Base-by-base conservation (phyloP, 495 filamentous ascomycete genomes). In the Pyrenopolyporus hunteri region DNA sequence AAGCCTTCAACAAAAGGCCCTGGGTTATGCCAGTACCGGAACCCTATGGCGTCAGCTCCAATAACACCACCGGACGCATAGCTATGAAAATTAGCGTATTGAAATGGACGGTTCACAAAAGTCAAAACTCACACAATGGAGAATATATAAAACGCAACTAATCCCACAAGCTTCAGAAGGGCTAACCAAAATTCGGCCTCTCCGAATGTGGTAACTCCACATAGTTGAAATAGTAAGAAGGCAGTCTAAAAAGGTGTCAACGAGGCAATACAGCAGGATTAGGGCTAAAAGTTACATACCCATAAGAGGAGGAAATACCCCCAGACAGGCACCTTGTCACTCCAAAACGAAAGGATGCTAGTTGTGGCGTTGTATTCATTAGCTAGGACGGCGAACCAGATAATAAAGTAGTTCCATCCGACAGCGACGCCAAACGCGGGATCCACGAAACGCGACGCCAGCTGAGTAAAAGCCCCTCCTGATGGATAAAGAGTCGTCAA, bases 401-500 rank as follows among this genome's bases (percentile, higher is more conserved):
- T 79, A 53, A 89, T 82, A 64, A 84, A 85, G 64, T 91, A 91
- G 64, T 89, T 86, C 87, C 88, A 91, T 23, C 91, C 91, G 62
- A 96, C 91, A 31, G 91, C 88, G 58, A 92, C 92, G 29, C 89
- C 91, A 74, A 92, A 84, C 33, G 87, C 87, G 37, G 87, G 85
- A 68, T 90, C 87, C 48, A 91, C 82, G 59, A 92, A 85, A 31
- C 89, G 83, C 51, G 88, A 79, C 19, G 87, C 87, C 33, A 91
- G 86, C 28, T 85, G 72, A 9, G 76, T 79, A 54, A 83, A 77
- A 11, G 82, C 74, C 35, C 81, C 88, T 29, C 86, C 86, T 39
- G 85, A 80, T 7, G 88, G 88, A 59, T 87, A 91, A 59, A 89
- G 78, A 49, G 87, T 83, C 10, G 87, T 87, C 52, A 90, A 65